Evolutionary conservation across 331 rosid species (phyloP).

Genomic region (Spiraea crenata): DNA sequence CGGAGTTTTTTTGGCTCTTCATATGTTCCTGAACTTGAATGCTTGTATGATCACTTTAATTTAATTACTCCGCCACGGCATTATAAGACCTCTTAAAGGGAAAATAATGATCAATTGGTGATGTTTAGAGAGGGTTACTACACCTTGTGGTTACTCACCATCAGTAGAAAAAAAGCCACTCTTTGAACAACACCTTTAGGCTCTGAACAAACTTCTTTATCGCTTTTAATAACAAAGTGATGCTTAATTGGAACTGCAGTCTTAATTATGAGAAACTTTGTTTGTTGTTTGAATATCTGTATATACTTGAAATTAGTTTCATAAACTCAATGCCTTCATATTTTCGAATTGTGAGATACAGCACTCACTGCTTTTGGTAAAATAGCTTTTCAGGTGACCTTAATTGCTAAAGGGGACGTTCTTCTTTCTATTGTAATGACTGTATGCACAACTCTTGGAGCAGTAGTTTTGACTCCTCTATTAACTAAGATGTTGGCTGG

Average conservation of each 20-base stretch:
- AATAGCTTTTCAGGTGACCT: slow-evolving; percentile 46
- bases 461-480: slow-evolving; percentile 39
- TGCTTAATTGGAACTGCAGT: not conserved
- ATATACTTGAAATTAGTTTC: not conserved
- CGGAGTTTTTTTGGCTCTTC: not conserved
- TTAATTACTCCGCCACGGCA: not conserved
- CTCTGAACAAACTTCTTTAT: not conserved
- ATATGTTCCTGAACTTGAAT: not conserved
- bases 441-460: slow-evolving; percentile 44
- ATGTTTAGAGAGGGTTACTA: not conserved
- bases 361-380: slow-evolving; percentile 10
- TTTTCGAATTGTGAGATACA: slow-evolving; percentile 3
- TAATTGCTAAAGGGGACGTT: slow-evolving; percentile 47
- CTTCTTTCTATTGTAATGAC: slow-evolving; percentile 48
- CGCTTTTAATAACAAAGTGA: not conserved
- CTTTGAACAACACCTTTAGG: not conserved
- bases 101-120: not conserved
- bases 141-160: not conserved
- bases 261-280: not conserved
- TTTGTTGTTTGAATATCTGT: not conserved
- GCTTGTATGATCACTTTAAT: not conserved
- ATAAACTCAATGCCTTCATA: not conserved
- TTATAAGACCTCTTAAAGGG: not conserved
- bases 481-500: slow-evolving; percentile 40
- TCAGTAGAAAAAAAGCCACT: not conserved